Percentiles rank a stretch among this genome's conserved stretches.
phyloP scores from a whole-genome alignment of 306 rosid genomes.

The Albizia julibrissin region DNA sequence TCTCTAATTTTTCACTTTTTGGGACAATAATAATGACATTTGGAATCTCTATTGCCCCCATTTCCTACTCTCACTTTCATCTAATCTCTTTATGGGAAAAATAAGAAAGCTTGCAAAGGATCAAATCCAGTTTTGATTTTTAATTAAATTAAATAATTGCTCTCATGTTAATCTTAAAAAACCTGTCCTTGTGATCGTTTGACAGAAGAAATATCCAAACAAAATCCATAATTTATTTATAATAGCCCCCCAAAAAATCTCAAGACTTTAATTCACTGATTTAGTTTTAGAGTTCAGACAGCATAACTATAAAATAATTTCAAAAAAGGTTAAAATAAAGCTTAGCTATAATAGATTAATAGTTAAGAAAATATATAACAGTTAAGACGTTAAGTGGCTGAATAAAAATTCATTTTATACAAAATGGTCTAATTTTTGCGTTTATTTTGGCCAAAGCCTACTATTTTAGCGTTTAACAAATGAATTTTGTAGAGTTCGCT shows the following conservation, averaged over 20 bases:
- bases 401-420: not conserved
- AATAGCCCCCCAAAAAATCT: not conserved
- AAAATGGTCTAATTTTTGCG: too few species aligned
- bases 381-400: not conserved
- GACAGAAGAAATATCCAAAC: not conserved
- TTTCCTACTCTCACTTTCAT: not conserved
- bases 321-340: too few species aligned
- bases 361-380: too few species aligned
- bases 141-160: not conserved
- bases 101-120: not conserved
- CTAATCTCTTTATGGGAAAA: not conserved
- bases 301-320: too few species aligned
- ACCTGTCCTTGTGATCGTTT: not conserved
- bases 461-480: too few species aligned
- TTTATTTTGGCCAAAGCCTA: not conserved
- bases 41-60: not conserved
- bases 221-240: not conserved
- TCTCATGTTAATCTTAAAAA: not conserved
- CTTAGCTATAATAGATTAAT: too few species aligned
- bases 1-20: not conserved
- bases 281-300: too few species aligned
- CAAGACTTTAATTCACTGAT: too few species aligned
- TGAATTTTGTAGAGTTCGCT: too few species aligned
- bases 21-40: not conserved
- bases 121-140: not conserved